Base-by-base conservation (phyloP, 2,329 filamentous ascomycete species). In the Canariomyces notabilis region DNA sequence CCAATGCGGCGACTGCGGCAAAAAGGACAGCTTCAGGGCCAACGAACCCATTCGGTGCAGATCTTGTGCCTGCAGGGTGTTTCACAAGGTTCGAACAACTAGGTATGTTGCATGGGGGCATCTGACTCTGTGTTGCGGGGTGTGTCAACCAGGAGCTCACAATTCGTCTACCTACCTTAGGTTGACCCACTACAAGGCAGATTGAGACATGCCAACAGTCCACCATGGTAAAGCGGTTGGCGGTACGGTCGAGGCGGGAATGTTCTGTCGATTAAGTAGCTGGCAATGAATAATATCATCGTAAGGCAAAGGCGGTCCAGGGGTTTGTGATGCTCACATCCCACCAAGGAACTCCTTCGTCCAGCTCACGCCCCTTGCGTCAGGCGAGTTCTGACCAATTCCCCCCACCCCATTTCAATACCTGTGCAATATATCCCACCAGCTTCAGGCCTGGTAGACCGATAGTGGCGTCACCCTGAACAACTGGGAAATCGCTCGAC, bases 11-110 rank as follows among this genome's bases (percentile, higher is more conserved):
- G 15, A 29, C n/a, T 50, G 48, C 18, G 38, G 31, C n/a, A 2
- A 6, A 4, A 16, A 7, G 2, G 7, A 14, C 1, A 37, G 44
- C 1, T 46, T 44, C 33, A 14, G 14, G 15, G 16, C 44, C 19
- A 42, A 47, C 32, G 44, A 50, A n/a, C 21, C 7, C 31, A 16
- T 44, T 22, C 43, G 48, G 9, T 50, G 48, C 34, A 2, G 14
- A 1, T 37, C 29, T 7, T 50, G 48, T 26, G 48, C 44, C 14
- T n/a, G 44, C 5, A 18, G 16, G 36, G 42, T 21, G 7, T 37
- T 50, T 39, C 15, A n/a, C 9, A 50, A 50, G 40, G 19, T 23
- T 19, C n/a, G 40, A 18, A 14, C 20, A 5, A 50, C 43, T 21
- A 15, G 7, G 47, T 49, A 36, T 4, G 37, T 42, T 39, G 20